A percentile compares a stretch with the other conserved stretches of the same genome.
Evolutionary conservation across 2,329 filamentous ascomycete genomes (phyloP).

Genomic region (Sarocladiaceae sp.): DNA sequence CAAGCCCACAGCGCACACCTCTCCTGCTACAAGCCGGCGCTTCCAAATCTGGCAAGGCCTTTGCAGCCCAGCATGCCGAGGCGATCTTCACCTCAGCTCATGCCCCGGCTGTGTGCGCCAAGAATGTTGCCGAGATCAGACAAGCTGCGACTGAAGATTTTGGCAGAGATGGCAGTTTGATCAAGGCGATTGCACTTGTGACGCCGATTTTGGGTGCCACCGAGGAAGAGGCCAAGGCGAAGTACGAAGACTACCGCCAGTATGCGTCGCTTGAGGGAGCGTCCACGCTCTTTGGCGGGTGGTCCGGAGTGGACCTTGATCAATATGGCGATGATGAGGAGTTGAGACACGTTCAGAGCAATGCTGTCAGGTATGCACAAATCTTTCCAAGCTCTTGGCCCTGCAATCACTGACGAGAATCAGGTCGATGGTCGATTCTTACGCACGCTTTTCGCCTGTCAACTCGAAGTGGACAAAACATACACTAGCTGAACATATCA

Average conservation of each 20-base stretch:
- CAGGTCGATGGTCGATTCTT: constrained; percentile 48
- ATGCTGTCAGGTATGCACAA: constrained; percentile 45
- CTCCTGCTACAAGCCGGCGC: constrained; percentile 68
- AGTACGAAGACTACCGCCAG: constrained; percentile 56
- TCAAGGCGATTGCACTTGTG: constrained; percentile 66
- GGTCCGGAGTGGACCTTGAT: constrained; percentile 57
- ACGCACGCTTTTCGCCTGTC: constrained; percentile 52
- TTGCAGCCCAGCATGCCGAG: constrained; percentile 67
- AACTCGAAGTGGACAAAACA: constrained; percentile 69
- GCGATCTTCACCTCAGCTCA: constrained; percentile 67
- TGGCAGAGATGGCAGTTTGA: constrained; percentile 53
- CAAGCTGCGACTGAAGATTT: constrained; percentile 45
- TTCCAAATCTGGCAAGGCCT: constrained; percentile 59
- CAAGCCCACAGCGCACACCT: constrained; percentile 63
- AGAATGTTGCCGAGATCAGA: constrained; percentile 60
- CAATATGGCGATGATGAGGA: constrained; percentile 64
- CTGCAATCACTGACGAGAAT: too few species aligned
- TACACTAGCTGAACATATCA: constrained; percentile 64
- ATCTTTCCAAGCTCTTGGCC: neutral
- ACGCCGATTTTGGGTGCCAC: constrained; percentile 62
- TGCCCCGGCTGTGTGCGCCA: constrained; percentile 55
- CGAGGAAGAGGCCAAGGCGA: constrained; percentile 61
- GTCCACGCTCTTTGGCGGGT: constrained; percentile 67
- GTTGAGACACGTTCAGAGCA: constrained; percentile 56
- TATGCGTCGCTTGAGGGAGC: constrained; percentile 62